These are phyloP conservation scores for Corinectria fuckeliana DNA, from an alignment of 2,329 filamentous ascomycete genomes.

Conservation along the genomic window DNA sequence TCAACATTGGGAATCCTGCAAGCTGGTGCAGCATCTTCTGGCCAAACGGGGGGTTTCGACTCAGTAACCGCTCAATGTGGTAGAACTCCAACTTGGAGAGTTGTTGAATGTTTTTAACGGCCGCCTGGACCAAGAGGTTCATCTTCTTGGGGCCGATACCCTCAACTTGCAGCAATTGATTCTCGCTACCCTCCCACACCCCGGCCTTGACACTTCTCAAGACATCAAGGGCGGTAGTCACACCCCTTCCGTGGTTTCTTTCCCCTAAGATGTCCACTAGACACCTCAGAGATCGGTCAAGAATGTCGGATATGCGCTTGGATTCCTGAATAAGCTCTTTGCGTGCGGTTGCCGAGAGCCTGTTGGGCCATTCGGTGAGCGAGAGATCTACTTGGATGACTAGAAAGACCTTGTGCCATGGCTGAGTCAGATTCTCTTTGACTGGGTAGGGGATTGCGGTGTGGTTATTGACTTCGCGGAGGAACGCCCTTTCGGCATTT, in stretches of 20 bases:
- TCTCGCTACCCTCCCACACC: slow-evolving; percentile 80
- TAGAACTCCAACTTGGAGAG: slow-evolving; percentile 71
- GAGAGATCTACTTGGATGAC: slow-evolving; percentile 76
- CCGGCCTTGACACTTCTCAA: slow-evolving; percentile 77
- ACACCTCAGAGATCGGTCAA: slow-evolving; percentile 47
- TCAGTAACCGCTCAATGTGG: slow-evolving; percentile 77
- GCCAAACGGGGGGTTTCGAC: slow-evolving; percentile 84
- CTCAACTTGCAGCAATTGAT: slow-evolving; percentile 84
- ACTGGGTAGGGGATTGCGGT: slow-evolving; percentile 48
- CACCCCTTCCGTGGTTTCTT: slow-evolving; percentile 66
- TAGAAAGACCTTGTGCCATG: slow-evolving; percentile 77
- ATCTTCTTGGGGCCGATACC: slow-evolving; percentile 78
- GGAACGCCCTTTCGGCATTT: slow-evolving; percentile 44
- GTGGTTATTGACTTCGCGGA: slow-evolving; percentile 48
- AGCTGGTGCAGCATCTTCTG: slow-evolving; percentile 69
- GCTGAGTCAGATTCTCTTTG: slow-evolving; percentile 55
- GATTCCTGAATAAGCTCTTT: slow-evolving; percentile 44
- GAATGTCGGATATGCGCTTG: slow-evolving; percentile 40
- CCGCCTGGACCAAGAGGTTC: slow-evolving; percentile 74
- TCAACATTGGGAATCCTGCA: slow-evolving; percentile 70
- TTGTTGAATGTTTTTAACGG: slow-evolving; percentile 74
- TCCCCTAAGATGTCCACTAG: slow-evolving; percentile 47
- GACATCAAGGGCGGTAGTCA: slow-evolving; percentile 76
- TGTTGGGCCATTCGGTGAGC: slow-evolving; percentile 64
- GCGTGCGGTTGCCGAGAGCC: slow-evolving; percentile 44